A percentile compares a stretch with the other conserved stretches of the same genome.
Conservation (phyloP, 2,329 filamentous ascomycete genomes). For the Immersiporthe knoxdaviesiana region DNA sequence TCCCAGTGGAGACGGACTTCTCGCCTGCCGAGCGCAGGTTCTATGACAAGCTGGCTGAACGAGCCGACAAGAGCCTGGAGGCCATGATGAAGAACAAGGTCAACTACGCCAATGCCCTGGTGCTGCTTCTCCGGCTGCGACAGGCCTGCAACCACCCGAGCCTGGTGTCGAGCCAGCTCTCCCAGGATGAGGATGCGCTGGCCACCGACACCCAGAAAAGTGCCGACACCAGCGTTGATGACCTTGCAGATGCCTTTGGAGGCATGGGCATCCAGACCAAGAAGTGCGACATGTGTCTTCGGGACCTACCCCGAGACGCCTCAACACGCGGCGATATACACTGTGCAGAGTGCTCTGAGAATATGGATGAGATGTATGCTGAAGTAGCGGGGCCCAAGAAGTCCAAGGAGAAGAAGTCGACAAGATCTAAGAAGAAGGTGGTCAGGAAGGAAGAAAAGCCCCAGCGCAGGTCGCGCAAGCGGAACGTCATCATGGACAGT, state of each 20-base stretch:
- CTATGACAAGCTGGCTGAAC: conserved; percentile 80
- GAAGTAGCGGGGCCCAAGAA: conserved; percentile 47
- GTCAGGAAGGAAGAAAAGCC: conserved; percentile 39
- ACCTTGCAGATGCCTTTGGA: conserved; percentile 83
- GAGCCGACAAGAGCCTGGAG: conserved; percentile 84
- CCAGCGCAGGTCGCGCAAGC: conserved; percentile 49
- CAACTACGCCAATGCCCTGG: conserved; percentile 92
- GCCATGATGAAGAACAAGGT: conserved; percentile 84
- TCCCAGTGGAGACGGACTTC: conserved; percentile 78
- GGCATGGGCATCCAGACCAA: conserved; percentile 78
- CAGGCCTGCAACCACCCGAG: conserved; percentile 96
- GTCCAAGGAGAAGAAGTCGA: conserved; percentile 38
- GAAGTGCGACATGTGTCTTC: conserved; percentile 83
- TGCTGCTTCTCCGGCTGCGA: conserved; percentile 84
- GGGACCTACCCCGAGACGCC: conserved; percentile 63
- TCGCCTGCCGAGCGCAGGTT: conserved; percentile 80
- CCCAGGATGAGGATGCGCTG: conserved; percentile 85
- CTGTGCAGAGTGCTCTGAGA: conserved; percentile 76
- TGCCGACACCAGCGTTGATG: conserved; percentile 71
- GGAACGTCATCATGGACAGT: conserved; percentile 66
- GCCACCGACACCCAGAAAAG: conserved; percentile 63
- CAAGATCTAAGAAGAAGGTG: conserved; percentile 41
- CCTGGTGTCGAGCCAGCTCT: conserved; percentile 81
- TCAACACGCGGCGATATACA: conserved; percentile 42
- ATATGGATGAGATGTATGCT: conserved; percentile 67